These are phyloP conservation scores for Kockovaella imperatae DNA, from an alignment of 768 basidiomycete genomes.

Conservation along the genomic window DNA sequence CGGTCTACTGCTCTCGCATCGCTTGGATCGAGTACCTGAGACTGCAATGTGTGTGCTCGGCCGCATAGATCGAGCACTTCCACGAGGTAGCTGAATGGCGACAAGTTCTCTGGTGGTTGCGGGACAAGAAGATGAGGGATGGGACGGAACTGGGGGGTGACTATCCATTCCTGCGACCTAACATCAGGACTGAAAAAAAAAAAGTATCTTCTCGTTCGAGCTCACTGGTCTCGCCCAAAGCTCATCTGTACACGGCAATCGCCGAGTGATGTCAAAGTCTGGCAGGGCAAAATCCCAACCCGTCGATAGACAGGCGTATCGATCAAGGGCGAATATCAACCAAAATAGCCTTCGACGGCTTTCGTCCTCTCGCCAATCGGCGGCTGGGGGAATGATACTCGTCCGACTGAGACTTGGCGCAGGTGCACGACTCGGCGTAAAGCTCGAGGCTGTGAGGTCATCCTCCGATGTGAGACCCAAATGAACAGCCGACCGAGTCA, in stretches of 20 bases:
- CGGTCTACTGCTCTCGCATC: constrained; percentile 30
- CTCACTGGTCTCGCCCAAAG: constrained; percentile 25
- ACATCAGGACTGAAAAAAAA: neutral
- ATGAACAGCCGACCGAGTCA: constrained; percentile 42
- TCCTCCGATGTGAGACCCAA: constrained; percentile 37
- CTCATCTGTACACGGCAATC: constrained; percentile 33
- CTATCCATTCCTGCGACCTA: constrained; percentile 27
- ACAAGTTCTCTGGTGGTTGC: constrained; percentile 12
- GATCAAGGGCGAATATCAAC: constrained; percentile 39
- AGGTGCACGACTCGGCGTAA: constrained; percentile 11
- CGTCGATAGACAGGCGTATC: constrained; percentile 40
- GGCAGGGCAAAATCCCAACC: constrained; percentile 37
- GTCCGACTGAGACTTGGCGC: constrained; percentile 34
- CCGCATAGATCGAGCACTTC: constrained; percentile 41
- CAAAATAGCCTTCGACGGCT: constrained; percentile 39
- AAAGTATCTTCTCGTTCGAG: neutral
- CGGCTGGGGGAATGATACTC: constrained; percentile 37
- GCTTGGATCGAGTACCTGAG: constrained; percentile 29
- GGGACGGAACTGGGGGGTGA: constrained; percentile 30
- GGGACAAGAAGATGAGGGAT: constrained; percentile 22
- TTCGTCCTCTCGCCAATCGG: constrained; percentile 41
- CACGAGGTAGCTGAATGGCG: constrained; percentile 35
- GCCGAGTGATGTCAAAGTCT: constrained; percentile 29
- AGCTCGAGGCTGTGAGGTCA: constrained; percentile 9
- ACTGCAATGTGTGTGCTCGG: constrained; percentile 36